Base-by-base conservation (phyloP, 768 basidiomycete genomes). In the Amanita rubescens region DNA sequence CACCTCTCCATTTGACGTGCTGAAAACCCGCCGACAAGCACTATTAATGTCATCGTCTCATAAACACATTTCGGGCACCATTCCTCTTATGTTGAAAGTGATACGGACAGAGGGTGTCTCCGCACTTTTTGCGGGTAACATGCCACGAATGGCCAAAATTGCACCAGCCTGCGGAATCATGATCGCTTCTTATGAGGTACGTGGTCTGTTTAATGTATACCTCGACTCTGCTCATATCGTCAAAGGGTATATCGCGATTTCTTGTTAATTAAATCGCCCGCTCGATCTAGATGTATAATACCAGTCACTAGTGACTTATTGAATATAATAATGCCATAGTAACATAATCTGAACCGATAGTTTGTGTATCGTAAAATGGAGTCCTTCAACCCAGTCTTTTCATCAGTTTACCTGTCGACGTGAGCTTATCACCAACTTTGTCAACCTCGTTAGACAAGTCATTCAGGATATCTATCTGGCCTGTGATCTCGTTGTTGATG, bases 151-250 rank as follows among this genome's bases (percentile, higher is more conserved):
- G 49, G 92, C 84, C 39, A 99, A 98, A 69, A 95, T 96, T 57
- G 92, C 92, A 10, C 96, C 96, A 35, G 96, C 95, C 38, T 99
- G 96, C 68, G 95, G 95, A 20, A 87, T 99, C 59, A 97, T 98
- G 95, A 96, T 97, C 65, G 83, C 90, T 53, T 94, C 87, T 67
- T 98, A 87, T 65, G 94, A 98, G 82, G 94, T 84, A 59, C 27
- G 78, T 69, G 19, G 10, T 34, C 7, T 14, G 20, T 17, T 50
- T 33, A n/a, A 49, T 54, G 24, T 34, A 22, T 53, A n/a, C n/a
- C 11, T 54, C 6, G 33, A 24, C 20, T 10, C 37, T 43, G 44
- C 54, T 67, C 33, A 67, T 20, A 10, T 32, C 14, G 8, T 0
- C 20, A 27, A 52, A 87, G 85, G 83, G 85, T 44, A 71, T 87